Evolutionary conservation across 179 eudicot genomes (phyloP), one percentile per base, ranked within the genome.

Genomic region (Beta macrorhiza): DNA sequence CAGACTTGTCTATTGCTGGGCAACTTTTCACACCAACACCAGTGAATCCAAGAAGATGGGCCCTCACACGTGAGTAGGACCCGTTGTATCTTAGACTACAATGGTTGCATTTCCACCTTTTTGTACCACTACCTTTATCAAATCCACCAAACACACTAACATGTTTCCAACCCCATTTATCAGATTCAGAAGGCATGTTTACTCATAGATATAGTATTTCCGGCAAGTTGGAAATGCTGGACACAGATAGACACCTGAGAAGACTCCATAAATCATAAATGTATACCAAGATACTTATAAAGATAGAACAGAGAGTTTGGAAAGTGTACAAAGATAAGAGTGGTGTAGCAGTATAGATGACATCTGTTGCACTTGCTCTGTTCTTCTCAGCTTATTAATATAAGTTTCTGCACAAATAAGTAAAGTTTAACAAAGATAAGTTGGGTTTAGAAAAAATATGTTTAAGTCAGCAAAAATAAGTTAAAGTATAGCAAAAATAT

Each of bases 121-220:
- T 88, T 58, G 90, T 88, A 61, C 91, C 91, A 77, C 89, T 87
- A 42, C 91, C 88, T 84, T 83, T 88, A 45, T 83, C 89, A 77
- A 88, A 88, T 79, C 87, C 91, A 59, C 89, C 89, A 51, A 85
- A 82, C 59, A 89, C 88, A 44, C 84, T 87, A 17, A 89, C 91
- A 82, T 85, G 89, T 72, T 83, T 85, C 89, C 89, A 87, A 19
- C 91, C 91, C 91, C 89, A 87, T 83, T 85, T 85, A 82, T 87
- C 89, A 74, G 86, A 81, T 82, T 89, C 91, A 71, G 79, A 72
- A 84, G 86, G 83, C 91, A 85, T 85, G 78, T 32, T 82, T 84
- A 71, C 47, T 70, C 67, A 78, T 51, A 76, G 25, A 44, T 69
- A 68, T 62, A 61, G 0, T 25, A 15, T 22, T 57, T 64, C 51